phyloP scores from a whole-genome alignment of 164 flowering plant genomes.

The Malania oleifera region DNA sequence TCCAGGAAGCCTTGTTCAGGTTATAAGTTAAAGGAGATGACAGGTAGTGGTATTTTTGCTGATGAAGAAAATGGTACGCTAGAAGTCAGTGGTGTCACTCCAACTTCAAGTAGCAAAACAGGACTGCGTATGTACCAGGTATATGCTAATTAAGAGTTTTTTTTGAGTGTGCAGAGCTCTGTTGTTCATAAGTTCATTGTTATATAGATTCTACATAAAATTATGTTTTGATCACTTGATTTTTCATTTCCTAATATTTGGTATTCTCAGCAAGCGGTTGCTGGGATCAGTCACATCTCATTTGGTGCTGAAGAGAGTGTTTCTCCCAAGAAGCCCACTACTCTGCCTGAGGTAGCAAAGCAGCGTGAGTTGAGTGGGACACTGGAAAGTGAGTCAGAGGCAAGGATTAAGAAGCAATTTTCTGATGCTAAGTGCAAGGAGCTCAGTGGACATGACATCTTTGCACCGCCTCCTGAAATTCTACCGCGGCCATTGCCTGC shows the following conservation, averaged over 20 bases:
- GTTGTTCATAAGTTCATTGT: neutral
- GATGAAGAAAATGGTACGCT: constrained; percentile 45
- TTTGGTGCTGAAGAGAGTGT: constrained; percentile 72
- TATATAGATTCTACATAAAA: neutral
- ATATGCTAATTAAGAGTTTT: neutral
- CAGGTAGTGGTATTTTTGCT: constrained; percentile 85
- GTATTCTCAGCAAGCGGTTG: constrained; percentile 59
- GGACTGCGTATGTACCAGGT: constrained; percentile 90
- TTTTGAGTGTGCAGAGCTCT: neutral
- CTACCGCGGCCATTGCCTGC: constrained; percentile 47
- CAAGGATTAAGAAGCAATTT: constrained; percentile 59
- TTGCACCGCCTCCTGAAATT: constrained; percentile 85
- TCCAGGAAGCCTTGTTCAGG: constrained; percentile 92
- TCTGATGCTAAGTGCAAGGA: constrained; percentile 87
- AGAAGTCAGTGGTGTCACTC: constrained; percentile 43
- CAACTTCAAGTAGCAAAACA: constrained; percentile 48
- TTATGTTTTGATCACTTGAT: neutral
- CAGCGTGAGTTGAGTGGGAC: constrained; percentile 94
- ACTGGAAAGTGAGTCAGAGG: constrained; percentile 61
- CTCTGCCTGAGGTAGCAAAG: constrained; percentile 84
- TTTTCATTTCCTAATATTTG: neutral
- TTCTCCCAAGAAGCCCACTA: constrained; percentile 70
- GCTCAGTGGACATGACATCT: constrained; percentile 91
- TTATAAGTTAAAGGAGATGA: constrained; percentile 82
- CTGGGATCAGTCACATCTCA: constrained; percentile 89